These are phyloP conservation scores for Sideroxylon spinosum DNA, from an alignment of 179 eudicot species.

Conservation along the genomic window DNA sequence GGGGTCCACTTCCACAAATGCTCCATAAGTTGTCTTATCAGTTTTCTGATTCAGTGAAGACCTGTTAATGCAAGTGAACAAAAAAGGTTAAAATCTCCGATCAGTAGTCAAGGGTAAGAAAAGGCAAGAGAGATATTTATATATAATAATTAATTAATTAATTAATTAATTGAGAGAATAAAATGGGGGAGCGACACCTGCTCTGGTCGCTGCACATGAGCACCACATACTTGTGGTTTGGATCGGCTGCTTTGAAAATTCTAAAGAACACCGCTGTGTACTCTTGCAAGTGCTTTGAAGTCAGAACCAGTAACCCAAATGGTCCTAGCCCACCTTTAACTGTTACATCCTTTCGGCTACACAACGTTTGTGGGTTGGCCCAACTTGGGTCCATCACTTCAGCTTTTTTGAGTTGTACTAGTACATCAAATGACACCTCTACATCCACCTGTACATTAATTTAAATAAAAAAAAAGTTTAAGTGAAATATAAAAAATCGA, in stretches of 20 bases:
- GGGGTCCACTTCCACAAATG: constrained; percentile 57
- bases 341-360: constrained; percentile 38
- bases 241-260: constrained; percentile 30
- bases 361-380: constrained; percentile 48
- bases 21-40: constrained; percentile 53
- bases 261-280: constrained; percentile 52
- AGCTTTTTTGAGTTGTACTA: constrained; percentile 27
- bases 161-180: not conserved
- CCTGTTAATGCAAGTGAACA: constrained; percentile 22
- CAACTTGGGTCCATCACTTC: constrained; percentile 41
- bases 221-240: constrained; percentile 31
- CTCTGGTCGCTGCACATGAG: constrained; percentile 65
- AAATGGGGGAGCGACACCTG: constrained; percentile 26
- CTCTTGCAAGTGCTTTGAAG: constrained; percentile 45
- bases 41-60: constrained; percentile 47
- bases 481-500: not conserved
- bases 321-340: constrained; percentile 55
- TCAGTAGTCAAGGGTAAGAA: not conserved
- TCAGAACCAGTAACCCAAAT: constrained; percentile 53
- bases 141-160: too few relatives aligned
- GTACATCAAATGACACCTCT: constrained; percentile 37
- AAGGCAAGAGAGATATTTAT: too few relatives aligned
- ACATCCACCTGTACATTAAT: constrained; percentile 47
- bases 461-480: not conserved
- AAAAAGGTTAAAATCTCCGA: constrained; percentile 1